phyloP scores from a whole-genome alignment of 441 rosid genomes.

The Populus hybrid region DNA sequence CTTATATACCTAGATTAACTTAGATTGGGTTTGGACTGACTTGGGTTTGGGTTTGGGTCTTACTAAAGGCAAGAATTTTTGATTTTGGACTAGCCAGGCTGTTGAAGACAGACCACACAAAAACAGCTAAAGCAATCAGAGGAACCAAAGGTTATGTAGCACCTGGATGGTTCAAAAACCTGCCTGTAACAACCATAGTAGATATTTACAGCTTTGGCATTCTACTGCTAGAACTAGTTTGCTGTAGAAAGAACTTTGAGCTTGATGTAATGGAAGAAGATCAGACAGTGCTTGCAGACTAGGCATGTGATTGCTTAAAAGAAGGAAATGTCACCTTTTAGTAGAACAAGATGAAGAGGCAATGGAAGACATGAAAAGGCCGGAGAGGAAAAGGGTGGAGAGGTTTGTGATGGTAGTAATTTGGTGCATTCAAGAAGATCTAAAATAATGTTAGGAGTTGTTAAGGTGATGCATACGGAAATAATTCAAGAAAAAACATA shows the following conservation, averaged over 20 bases:
- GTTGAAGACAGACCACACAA: conserved; percentile 32
- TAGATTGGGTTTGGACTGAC: no score
- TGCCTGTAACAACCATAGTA: conserved; percentile 45
- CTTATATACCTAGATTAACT: no score
- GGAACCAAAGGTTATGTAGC: conserved; percentile 49
- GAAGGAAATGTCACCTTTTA: conserved; percentile 8
- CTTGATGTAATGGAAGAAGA: background rate
- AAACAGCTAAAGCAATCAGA: conserved; percentile 30
- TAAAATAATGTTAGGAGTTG: background rate
- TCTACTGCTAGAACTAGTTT: conserved; percentile 38
- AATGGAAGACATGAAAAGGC: conserved; percentile 7
- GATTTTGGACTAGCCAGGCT: conserved; percentile 52
- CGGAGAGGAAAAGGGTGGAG: conserved; percentile 19
- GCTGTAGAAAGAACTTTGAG: conserved; percentile 29
- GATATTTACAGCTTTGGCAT: conserved; percentile 57
- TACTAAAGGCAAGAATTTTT: conserved; percentile 27
- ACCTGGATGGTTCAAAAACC: conserved; percentile 45
- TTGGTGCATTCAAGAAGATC: conserved; percentile 49
- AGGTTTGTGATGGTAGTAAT: conserved; percentile 30
- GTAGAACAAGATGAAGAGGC: conserved; percentile 31
- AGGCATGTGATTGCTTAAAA: conserved; percentile 35
- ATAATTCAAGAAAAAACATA: no score
- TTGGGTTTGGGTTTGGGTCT: no score
- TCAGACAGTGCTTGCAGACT: conserved; percentile 22
- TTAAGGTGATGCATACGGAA: no score